These are phyloP conservation scores for Paraleonurus japonicus DNA, from an alignment of 257 asterid species.

Conservation along the genomic window DNA sequence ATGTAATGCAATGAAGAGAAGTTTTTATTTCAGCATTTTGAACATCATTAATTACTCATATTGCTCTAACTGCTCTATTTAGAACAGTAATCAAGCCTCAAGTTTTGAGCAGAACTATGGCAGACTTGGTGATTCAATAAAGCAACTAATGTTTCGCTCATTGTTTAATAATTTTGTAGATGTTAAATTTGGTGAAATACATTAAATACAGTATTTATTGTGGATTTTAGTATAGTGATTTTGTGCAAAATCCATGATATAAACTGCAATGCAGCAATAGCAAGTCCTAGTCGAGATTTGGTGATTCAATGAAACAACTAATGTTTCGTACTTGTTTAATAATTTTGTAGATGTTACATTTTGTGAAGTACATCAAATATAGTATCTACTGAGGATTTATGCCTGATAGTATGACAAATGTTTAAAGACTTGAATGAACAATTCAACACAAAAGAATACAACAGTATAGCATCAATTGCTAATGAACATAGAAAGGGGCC, in stretches of 20 bases:
- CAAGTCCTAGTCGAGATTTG: too few relatives aligned
- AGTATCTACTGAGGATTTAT: too few relatives aligned
- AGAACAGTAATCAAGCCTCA: conserved; percentile 2
- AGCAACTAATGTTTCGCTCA: not conserved
- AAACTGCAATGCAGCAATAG: not conserved
- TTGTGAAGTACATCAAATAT: too few relatives aligned
- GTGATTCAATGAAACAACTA: too few relatives aligned
- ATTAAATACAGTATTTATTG: not conserved
- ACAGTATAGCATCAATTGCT: not conserved
- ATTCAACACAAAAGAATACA: not conserved
- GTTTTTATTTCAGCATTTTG: conserved; percentile 9
- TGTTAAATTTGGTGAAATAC: not conserved
- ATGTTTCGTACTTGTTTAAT: too few relatives aligned
- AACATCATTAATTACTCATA: not conserved
- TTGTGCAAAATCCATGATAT: not conserved
- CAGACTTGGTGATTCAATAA: conserved; percentile 12
- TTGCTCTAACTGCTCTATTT: not conserved
- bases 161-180: not conserved
- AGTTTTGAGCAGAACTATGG: not conserved
- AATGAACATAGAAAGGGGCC: not conserved
- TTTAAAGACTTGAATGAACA: not conserved
- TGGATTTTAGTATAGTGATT: not conserved
- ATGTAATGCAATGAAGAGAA: conserved; percentile 15
- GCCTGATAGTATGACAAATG: not conserved
- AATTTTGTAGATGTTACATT: too few relatives aligned